A percentile compares a stretch with the other conserved stretches of the same genome.
phyloP scores from a whole-genome alignment of 441 rosid genomes.

The Metrosideros polymorpha region DNA sequence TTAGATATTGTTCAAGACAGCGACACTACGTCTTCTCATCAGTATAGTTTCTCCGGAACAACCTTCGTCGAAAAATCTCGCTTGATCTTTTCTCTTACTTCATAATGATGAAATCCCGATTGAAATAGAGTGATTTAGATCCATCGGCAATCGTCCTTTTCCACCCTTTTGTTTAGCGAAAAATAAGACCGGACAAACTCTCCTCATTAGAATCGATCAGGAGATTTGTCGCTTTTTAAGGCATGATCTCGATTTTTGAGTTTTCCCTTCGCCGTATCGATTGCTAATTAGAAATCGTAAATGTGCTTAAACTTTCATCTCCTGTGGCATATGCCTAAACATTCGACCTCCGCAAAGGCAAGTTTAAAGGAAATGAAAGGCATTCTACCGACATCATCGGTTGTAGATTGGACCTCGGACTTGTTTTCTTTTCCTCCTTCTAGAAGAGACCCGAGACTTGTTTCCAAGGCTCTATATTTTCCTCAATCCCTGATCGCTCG shows the following conservation, averaged over 20 bases:
- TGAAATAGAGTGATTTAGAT: background rate
- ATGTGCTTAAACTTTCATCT: background rate
- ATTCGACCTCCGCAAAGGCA: background rate
- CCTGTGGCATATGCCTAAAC: background rate
- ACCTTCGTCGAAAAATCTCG: background rate
- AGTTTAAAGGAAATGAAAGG: background rate
- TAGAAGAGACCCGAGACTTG: background rate
- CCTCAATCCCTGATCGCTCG: background rate
- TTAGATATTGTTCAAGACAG: background rate
- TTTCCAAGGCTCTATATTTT: background rate
- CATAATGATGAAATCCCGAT: background rate
- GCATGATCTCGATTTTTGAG: background rate
- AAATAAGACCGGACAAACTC: background rate
- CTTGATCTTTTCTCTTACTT: background rate
- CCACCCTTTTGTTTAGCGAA: background rate
- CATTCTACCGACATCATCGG: background rate
- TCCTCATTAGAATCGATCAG: background rate
- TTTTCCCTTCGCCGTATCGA: background rate
- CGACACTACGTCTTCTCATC: background rate
- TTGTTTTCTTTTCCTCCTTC: background rate
- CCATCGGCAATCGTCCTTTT: background rate
- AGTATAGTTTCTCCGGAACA: background rate
- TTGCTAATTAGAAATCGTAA: background rate
- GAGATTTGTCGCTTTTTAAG: background rate
- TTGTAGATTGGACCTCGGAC: background rate